Evolutionary conservation across 192 early-diverging fungal genomes (phyloP).

Genomic region (Allomyces macrogynus): DNA sequence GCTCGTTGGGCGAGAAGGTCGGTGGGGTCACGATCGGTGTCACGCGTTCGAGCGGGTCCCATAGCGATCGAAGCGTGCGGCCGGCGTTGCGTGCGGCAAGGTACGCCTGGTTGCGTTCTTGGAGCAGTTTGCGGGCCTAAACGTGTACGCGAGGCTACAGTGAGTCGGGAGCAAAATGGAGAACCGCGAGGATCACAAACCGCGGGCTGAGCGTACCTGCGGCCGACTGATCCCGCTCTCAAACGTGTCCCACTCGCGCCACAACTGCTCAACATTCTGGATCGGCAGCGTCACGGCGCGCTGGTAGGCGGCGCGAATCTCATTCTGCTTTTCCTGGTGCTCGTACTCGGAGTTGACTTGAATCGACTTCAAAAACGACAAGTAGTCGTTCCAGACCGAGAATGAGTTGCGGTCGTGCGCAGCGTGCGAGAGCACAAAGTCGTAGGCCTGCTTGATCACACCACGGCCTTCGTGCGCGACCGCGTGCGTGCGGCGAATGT

Average conservation of each 20-base stretch:
- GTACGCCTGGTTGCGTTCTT: not conserved
- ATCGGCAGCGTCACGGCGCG: not conserved
- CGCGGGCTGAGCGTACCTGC: no score
- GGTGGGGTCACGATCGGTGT: not conserved
- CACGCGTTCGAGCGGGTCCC: not conserved
- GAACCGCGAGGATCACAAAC: no score
- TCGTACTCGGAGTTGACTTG: not conserved
- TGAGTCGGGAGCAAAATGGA: no score
- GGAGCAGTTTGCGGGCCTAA: not conserved
- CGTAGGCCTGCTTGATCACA: not conserved
- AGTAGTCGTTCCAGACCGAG: not conserved
- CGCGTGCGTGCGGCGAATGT: not conserved
- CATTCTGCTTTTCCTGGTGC: not conserved
- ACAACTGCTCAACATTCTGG: not conserved
- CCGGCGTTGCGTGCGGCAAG: not conserved
- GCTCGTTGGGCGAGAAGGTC: not conserved
- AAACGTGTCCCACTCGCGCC: not conserved
- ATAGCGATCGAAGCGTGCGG: not conserved
- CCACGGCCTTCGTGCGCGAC: not conserved
- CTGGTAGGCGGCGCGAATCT: not conserved
- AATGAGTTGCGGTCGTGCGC: not conserved
- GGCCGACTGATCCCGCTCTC: not conserved
- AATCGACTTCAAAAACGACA: not conserved
- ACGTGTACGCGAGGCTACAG: no score
- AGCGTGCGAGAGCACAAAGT: not conserved